Percentiles rank a stretch among this genome's conserved stretches.
These are phyloP conservation scores for Suhomyces pyralidae DNA, from an alignment of 805 yeast species.

Conservation along the genomic window DNA sequence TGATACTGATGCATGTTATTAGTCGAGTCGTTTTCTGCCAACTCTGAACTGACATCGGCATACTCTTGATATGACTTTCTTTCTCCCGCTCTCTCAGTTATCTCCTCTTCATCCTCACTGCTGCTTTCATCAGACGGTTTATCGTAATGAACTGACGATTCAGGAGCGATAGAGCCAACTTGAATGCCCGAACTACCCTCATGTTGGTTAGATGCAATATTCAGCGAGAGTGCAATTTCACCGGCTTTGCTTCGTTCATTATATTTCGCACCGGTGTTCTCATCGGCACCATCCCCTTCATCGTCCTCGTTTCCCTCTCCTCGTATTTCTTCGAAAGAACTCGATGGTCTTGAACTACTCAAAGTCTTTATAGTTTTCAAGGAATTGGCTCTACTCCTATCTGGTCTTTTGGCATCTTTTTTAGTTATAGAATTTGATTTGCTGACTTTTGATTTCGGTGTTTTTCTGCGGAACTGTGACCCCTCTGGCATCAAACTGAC, in stretches of 20 bases:
- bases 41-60: not conserved
- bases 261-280: conserved; percentile 5
- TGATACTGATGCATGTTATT: conserved; percentile 4
- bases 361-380: not conserved
- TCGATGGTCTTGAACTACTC: not conserved
- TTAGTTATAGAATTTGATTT: not conserved
- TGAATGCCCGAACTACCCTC: not conserved
- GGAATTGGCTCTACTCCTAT: conserved; percentile 1
- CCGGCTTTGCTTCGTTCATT: not conserved
- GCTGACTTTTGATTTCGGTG: not conserved
- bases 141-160: conserved; percentile 7
- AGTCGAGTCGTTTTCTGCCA: not conserved
- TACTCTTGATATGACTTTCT: not conserved
- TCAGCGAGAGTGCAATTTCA: not conserved
- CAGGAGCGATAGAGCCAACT: not conserved
- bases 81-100: not conserved
- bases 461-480: not conserved
- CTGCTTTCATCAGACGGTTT: conserved; percentile 14
- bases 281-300: not conserved
- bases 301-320: conserved; percentile 8
- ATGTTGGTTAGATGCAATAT: not conserved
- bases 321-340: not conserved
- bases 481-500: conserved; percentile 21
- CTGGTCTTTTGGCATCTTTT: not conserved
- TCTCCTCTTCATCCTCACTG: conserved; percentile 12